These are phyloP conservation scores for Wickerhamomyces ciferrii DNA, from an alignment of 805 yeast species.

Conservation along the genomic window DNA sequence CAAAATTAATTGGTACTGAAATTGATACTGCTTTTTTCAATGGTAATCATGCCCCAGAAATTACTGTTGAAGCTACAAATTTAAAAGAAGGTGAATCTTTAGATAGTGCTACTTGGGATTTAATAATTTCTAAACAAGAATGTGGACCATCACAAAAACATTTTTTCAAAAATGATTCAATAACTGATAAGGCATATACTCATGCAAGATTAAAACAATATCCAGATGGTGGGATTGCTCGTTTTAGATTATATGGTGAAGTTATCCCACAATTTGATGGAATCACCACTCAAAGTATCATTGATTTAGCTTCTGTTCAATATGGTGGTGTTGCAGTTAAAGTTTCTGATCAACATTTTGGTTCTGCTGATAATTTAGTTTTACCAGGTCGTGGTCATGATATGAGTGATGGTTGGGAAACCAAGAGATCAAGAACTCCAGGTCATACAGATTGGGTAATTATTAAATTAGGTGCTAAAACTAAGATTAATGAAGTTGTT, in stretches of 20 bases:
- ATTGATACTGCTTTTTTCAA: conserved; percentile 91
- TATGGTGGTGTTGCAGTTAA: conserved; percentile 87
- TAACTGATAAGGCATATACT: conserved; percentile 64
- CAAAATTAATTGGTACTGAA: conserved; percentile 76
- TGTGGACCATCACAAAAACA: conserved; percentile 91
- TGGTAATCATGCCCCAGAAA: conserved; percentile 92
- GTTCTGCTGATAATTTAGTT: conserved; percentile 82
- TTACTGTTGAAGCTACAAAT: conserved; percentile 73
- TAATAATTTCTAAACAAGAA: conserved; percentile 61
- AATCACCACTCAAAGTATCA: conserved; percentile 17
- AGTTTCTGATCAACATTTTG: conserved; percentile 90
- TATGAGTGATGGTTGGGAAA: conserved; percentile 99
- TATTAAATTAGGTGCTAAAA: conserved; percentile 65
- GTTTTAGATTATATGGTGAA: conserved; percentile 84
- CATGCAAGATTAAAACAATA: conserved; percentile 86
- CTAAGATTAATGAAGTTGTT: conserved; percentile 53
- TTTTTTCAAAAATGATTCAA: conserved; percentile 58
- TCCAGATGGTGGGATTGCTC: conserved; percentile 97
- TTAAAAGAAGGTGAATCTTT: conserved; percentile 25
- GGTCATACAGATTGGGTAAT: conserved; percentile 93
- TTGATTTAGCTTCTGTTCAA: conserved; percentile 77
- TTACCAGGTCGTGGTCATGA: conserved; percentile 94
- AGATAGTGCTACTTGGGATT: conserved; percentile 55
- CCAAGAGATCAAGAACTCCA: conserved; percentile 76
- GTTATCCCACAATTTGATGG: conserved; percentile 68